Evolutionary conservation across 2,329 filamentous ascomycete genomes (phyloP).

Genomic region (Aureobasidium leucospermi): DNA sequence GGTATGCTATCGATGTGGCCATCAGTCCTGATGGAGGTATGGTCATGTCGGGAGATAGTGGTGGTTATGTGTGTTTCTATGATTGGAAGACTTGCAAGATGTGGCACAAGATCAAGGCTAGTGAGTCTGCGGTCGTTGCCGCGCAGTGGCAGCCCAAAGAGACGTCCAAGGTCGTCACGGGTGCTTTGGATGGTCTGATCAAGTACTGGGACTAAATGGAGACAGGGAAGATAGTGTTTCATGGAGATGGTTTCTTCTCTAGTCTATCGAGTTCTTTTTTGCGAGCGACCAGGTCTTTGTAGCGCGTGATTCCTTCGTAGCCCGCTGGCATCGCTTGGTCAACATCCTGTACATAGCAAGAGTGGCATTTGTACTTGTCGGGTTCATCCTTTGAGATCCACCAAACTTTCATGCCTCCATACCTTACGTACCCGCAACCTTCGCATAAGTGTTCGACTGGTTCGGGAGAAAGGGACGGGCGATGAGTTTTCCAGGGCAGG

Average conservation of each 20-base stretch:
- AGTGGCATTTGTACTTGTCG: not conserved
- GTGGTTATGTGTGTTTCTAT: conserved; percentile 91
- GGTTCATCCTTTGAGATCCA: not conserved
- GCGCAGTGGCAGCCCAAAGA: conserved; percentile 97
- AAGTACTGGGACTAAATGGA: conserved; percentile 75
- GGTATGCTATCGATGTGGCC: conserved; percentile 82
- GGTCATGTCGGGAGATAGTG: conserved; percentile 76
- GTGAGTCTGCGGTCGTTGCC: conserved; percentile 74
- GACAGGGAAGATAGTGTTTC: too few species aligned
- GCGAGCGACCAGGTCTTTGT: not conserved
- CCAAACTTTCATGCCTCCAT: not conserved
- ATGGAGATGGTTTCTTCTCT: not conserved
- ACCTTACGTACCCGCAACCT: not conserved
- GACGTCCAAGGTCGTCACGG: conserved; percentile 86
- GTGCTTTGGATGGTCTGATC: conserved; percentile 79
- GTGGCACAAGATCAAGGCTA: conserved; percentile 90
- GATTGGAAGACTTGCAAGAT: conserved; percentile 99
- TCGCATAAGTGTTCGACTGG: not conserved
- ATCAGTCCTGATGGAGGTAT: conserved; percentile 91
- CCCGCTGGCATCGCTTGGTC: not conserved
- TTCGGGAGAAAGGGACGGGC: not conserved
- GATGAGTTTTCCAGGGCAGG: not conserved
- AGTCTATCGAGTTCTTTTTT: not conserved
- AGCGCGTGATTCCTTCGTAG: not conserved
- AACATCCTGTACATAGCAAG: not conserved